Base-by-base conservation (phyloP, 1,284 basidiomycete genomes). In the Malassezia obtusa region DNA sequence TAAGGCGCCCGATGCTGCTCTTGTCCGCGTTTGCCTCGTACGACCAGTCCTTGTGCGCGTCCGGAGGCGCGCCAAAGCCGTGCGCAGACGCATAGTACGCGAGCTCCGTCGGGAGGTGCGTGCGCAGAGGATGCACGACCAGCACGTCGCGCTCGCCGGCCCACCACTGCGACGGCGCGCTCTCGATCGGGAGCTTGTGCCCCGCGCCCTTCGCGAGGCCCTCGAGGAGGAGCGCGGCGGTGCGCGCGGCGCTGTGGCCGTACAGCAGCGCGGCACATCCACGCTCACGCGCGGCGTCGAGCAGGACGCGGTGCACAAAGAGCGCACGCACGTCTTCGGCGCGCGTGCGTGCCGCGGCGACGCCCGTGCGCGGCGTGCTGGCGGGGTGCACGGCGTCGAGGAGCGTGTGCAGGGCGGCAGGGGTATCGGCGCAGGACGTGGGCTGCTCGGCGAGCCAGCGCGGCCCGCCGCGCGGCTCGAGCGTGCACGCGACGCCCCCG, bases 171-270 rank as follows among this genome's bases (percentile, higher is more conserved):
- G 65, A 63, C 15, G 62, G 52, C 1, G 57, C 58, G 35, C 59
- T 57, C 25, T 62, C 60, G 3, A 70, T 50, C 17, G 69, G 54
- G 19, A 68, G 55, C 49, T 71, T 70, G 57, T 67, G 63, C 1
- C 67, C 69, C 4, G 60, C 62, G 1, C 69, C 69, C 30, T 65
- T 65, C 17, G 64, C 61, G 19, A 71, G 44, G 21, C 49, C 54
- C 31, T 67, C 65, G 36, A 71, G 60, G 7, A 65, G 57, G 3
- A 59, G 59, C 28, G 69, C 64, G 33, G 67, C 64, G 24, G 59
- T 52, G 2, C 63, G 51, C 5, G 61, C 65, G 0, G 59, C 64
- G 14, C 47, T 57, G 15, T 70, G 60, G 24, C 58, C 67, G 4
- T 64, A 57, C 10, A 71, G 45, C 4, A 71, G 58, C 1, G 64